Conservation (phyloP, 495 filamentous ascomycete genomes). For the Podospora pseudocomata region DNA sequence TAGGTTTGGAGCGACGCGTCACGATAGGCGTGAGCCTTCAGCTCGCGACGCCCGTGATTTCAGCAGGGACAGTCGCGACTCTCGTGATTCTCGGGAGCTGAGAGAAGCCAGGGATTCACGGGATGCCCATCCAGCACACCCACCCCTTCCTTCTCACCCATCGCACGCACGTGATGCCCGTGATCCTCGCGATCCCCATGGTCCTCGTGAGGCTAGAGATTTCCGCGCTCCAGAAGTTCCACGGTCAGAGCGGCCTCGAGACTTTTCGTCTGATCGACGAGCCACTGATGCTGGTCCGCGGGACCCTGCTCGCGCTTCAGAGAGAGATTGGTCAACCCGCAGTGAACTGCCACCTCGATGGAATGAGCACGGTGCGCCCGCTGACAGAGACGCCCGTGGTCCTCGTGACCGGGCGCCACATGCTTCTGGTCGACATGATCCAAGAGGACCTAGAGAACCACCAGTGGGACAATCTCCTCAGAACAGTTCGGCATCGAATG, state of each 20-base stretch:
- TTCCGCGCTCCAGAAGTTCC: conserved; percentile 28
- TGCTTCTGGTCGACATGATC: conserved; percentile 32
- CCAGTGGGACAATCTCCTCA: conserved; percentile 25
- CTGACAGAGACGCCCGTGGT: conserved; percentile 37
- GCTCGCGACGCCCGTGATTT: conserved; percentile 8
- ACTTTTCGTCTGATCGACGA: conserved; percentile 29
- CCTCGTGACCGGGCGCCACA: conserved; percentile 35
- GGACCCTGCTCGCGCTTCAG: conserved; percentile 31
- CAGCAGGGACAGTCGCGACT: conserved; percentile 26
- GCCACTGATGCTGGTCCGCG: conserved; percentile 25
- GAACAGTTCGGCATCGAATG: conserved; percentile 18
- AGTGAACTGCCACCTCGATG: conserved; percentile 33
- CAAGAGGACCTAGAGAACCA: conserved; percentile 33
- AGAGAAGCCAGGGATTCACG: conserved; percentile 16
- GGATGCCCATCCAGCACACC: conserved; percentile 18
- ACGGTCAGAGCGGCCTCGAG: conserved; percentile 32
- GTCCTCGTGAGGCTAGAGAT: conserved; percentile 38
- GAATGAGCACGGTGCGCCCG: conserved; percentile 24
- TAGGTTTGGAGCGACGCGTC: conserved; percentile 35
- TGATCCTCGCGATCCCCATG: not conserved
- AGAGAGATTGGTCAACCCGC: conserved; percentile 33
- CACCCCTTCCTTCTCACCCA: conserved; percentile 1
- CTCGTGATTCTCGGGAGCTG: conserved; percentile 38
- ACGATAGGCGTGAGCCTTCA: conserved; percentile 32
- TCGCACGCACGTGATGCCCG: not conserved